Evolutionary conservation across 1,284 basidiomycete genomes (phyloP).

Genomic region (Fomitiporia mediterranea): DNA sequence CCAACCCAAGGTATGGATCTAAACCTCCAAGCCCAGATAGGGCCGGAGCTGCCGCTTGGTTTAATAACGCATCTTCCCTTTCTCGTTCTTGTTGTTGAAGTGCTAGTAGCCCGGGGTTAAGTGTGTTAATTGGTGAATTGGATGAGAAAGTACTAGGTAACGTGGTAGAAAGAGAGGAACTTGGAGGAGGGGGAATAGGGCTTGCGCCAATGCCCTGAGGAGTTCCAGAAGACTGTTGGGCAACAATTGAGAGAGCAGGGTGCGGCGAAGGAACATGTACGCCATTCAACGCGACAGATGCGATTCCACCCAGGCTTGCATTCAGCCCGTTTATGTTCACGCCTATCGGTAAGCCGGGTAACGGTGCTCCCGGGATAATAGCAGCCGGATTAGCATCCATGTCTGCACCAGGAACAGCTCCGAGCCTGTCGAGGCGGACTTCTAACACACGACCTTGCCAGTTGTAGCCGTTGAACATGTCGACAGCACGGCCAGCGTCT

Average conservation of each 20-base stretch:
- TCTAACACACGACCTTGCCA: slow-evolving; percentile 92
- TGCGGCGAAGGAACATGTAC: slow-evolving; percentile 15
- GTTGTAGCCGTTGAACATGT: slow-evolving; percentile 86
- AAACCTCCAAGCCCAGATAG: not conserved
- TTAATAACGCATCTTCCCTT: slow-evolving; percentile 1
- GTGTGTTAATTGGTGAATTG: not conserved
- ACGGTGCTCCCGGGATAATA: not conserved
- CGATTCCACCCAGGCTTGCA: not conserved
- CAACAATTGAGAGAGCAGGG: not conserved
- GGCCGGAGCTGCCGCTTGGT: not conserved
- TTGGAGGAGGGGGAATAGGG: not conserved
- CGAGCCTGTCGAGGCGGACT: slow-evolving; percentile 76
- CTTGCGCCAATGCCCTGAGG: not conserved
- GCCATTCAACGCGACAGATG: not conserved
- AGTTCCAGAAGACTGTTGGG: slow-evolving; percentile 9
- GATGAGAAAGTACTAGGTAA: not conserved
- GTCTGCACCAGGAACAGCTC: slow-evolving; percentile 28
- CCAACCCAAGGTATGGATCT: not conserved
- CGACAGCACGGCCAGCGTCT: slow-evolving; percentile 86
- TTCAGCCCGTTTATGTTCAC: not conserved
- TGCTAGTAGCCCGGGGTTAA: not conserved
- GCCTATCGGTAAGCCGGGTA: slow-evolving; percentile 1
- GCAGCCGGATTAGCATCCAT: slow-evolving; percentile 16
- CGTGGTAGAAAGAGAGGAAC: not conserved
- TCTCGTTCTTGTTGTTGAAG: slow-evolving; percentile 8